A percentile compares a stretch with the other conserved stretches of the same genome.
These are phyloP conservation scores for Vicia sativa DNA, from an alignment of 306 rosid species.

Conservation along the genomic window DNA sequence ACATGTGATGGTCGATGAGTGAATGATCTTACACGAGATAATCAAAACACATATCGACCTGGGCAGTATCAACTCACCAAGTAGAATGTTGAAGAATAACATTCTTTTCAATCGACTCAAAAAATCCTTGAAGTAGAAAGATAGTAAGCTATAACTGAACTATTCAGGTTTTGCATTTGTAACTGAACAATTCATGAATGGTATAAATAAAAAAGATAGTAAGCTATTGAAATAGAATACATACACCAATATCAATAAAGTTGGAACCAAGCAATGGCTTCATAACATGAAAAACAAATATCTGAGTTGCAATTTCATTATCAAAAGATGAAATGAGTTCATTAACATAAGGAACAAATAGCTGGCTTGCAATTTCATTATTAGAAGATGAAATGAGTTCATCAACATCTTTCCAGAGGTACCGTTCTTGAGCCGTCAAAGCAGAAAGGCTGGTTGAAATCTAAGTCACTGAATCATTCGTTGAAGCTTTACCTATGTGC, in stretches of 20 bases:
- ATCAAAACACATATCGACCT: slow-evolving; percentile 58
- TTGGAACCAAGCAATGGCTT: slow-evolving; percentile 79
- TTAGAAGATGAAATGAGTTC: too few species aligned
- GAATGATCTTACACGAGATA: slow-evolving; percentile 83
- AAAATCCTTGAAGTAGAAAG: too few species aligned
- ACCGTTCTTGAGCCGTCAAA: slow-evolving; percentile 57
- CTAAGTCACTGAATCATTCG: slow-evolving; percentile 37
- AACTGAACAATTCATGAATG: slow-evolving; percentile 5
- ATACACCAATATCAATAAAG: slow-evolving; percentile 81
- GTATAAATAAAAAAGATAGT: background rate
- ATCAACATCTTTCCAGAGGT: slow-evolving; percentile 69
- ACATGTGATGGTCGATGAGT: slow-evolving; percentile 56
- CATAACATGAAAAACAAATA: slow-evolving; percentile 66
- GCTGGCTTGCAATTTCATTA: too few species aligned
- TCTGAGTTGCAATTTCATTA: slow-evolving; percentile 56
- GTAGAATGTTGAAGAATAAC: slow-evolving; percentile 68
- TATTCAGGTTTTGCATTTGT: too few species aligned
- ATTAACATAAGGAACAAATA: too few species aligned
- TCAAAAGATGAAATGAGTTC: slow-evolving; percentile 53
- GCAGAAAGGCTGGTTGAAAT: slow-evolving; percentile 47
- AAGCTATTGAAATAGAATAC: slow-evolving; percentile 13
- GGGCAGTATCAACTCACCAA: slow-evolving; percentile 77
- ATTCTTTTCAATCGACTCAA: slow-evolving; percentile 61
- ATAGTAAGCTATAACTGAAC: too few species aligned
- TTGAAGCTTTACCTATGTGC: slow-evolving; percentile 66